A percentile compares a stretch with the other conserved stretches of the same genome.
These are phyloP conservation scores for Eucommia ulmoides DNA, from an alignment of 257 asterid species.

Conservation along the genomic window DNA sequence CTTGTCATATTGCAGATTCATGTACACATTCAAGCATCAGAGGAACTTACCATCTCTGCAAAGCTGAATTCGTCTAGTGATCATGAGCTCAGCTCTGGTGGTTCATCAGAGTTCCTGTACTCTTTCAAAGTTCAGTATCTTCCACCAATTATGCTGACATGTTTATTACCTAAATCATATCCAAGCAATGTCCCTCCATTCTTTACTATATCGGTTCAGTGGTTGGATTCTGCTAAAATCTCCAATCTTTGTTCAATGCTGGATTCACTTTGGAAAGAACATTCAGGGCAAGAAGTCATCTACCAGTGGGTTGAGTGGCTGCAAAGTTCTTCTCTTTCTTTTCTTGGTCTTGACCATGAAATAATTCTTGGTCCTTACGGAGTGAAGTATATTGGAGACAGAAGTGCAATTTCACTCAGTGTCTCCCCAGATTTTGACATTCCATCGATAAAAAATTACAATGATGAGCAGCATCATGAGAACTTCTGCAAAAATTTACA, in stretches of 20 bases:
- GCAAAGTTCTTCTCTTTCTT: slow-evolving; percentile 49
- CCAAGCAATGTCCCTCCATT: slow-evolving; percentile 63
- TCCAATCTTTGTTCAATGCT: slow-evolving; percentile 59
- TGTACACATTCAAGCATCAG: slow-evolving; percentile 56
- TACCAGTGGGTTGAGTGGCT: slow-evolving; percentile 91
- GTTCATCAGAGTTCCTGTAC: slow-evolving; percentile 47
- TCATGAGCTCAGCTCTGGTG: slow-evolving; percentile 14
- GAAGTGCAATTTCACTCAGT: slow-evolving; percentile 56
- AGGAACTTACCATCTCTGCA: slow-evolving; percentile 38
- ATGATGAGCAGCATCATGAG: slow-evolving; percentile 54
- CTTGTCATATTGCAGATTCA: slow-evolving; percentile 37
- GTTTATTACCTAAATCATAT: slow-evolving; percentile 74
- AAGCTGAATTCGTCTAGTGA: slow-evolving; percentile 34
- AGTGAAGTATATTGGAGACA: slow-evolving; percentile 27
- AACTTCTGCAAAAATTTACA: slow-evolving; percentile 61
- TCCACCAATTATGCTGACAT: slow-evolving; percentile 64
- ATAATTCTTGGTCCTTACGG: slow-evolving; percentile 60
- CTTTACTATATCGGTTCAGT: slow-evolving; percentile 53
- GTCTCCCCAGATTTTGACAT: slow-evolving; percentile 62
- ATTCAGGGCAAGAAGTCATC: slow-evolving; percentile 65
- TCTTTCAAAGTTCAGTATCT: slow-evolving; percentile 68
- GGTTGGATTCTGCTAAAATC: slow-evolving; percentile 48
- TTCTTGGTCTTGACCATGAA: slow-evolving; percentile 58
- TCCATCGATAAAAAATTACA: slow-evolving; percentile 55
- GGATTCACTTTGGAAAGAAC: slow-evolving; percentile 72